Percentiles rank a stretch among this genome's conserved stretches.
phyloP scores from a whole-genome alignment of 2,329 filamentous ascomycete genomes.

The Fusarium secorum region DNA sequence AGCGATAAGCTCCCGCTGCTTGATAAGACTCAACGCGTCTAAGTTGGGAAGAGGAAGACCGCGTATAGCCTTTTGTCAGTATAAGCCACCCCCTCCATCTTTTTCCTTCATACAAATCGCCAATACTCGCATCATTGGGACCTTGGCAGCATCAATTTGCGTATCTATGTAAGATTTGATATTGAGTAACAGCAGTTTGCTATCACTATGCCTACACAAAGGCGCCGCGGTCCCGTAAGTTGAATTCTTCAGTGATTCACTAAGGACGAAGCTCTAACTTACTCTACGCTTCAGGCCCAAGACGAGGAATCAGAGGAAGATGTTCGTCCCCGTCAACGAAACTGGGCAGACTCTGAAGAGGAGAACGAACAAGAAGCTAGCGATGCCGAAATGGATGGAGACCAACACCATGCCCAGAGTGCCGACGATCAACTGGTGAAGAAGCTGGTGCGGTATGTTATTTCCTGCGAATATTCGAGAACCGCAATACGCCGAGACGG shows the following conservation, averaged over 20 bases:
- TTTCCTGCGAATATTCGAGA: slow-evolving; percentile 71
- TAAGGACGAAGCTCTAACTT: slow-evolving; percentile 14
- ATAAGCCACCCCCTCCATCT: slow-evolving; percentile 14
- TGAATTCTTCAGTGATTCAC: slow-evolving; percentile 19
- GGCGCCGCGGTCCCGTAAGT: slow-evolving; percentile 47
- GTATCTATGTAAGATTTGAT: not conserved
- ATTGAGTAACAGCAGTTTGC: not conserved
- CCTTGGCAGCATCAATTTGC: not conserved
- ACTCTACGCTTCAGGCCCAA: slow-evolving; percentile 22
- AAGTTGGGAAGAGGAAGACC: not conserved
- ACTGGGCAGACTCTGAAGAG: slow-evolving; percentile 38
- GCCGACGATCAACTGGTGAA: slow-evolving; percentile 64
- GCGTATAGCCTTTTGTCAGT: slow-evolving; percentile 19
- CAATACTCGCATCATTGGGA: not conserved
- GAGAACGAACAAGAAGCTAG: slow-evolving; percentile 48
- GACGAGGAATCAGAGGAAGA: slow-evolving; percentile 47
- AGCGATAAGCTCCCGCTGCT: slow-evolving; percentile 16
- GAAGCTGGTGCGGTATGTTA: slow-evolving; percentile 72
- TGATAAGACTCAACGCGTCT: slow-evolving; percentile 26
- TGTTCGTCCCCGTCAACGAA: slow-evolving; percentile 45
- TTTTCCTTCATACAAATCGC: not conserved
- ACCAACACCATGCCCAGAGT: slow-evolving; percentile 46
- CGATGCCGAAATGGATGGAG: slow-evolving; percentile 48
- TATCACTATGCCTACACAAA: slow-evolving; percentile 45
- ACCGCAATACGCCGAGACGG: slow-evolving; percentile 67